Evolutionary conservation across 2,329 filamentous ascomycete genomes (phyloP).

Genomic region (Coleophoma cylindrospora): DNA sequence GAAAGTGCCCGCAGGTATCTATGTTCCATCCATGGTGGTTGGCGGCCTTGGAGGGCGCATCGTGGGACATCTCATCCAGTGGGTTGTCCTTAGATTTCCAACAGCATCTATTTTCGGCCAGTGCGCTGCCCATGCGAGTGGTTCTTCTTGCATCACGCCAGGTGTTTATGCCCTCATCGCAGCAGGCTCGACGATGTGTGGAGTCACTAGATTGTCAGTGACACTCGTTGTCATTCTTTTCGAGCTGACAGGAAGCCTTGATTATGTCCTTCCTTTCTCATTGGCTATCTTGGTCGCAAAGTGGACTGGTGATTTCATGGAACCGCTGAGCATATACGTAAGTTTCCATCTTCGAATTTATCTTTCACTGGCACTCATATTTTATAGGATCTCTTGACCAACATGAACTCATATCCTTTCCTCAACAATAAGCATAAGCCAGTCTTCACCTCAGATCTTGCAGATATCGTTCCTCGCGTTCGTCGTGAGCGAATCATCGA

Average conservation of each 20-base stretch:
- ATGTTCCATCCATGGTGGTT: conserved; percentile 98
- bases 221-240: conserved; percentile 94
- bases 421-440: conserved; percentile 95
- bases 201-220: conserved; percentile 87
- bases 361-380: conserved; percentile 13
- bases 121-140: conserved; percentile 62
- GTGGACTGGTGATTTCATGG: conserved; percentile 94
- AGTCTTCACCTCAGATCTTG: conserved; percentile 81
- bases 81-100: conserved; percentile 69
- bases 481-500: conserved; percentile 80
- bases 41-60: conserved; percentile 87
- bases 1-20: conserved; percentile 95
- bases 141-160: conserved; percentile 84
- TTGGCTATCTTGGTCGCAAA: conserved; percentile 91
- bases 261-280: conserved; percentile 94
- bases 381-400: conserved; percentile 75
- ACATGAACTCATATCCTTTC: conserved; percentile 97
- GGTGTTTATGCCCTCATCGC: conserved; percentile 96
- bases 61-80: conserved; percentile 81
- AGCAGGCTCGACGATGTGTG: conserved; percentile 96
- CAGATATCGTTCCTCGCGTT: conserved; percentile 75
- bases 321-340: conserved; percentile 89
- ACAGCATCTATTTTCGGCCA: conserved; percentile 67
- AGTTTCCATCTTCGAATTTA: conserved; percentile 24
- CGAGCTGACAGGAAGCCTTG: conserved; percentile 88